Evolutionary conservation across 371 early-diverging fungal species (phyloP), one percentile per base, ranked within the genome.

Genomic region (Coemansia sp.): DNA sequence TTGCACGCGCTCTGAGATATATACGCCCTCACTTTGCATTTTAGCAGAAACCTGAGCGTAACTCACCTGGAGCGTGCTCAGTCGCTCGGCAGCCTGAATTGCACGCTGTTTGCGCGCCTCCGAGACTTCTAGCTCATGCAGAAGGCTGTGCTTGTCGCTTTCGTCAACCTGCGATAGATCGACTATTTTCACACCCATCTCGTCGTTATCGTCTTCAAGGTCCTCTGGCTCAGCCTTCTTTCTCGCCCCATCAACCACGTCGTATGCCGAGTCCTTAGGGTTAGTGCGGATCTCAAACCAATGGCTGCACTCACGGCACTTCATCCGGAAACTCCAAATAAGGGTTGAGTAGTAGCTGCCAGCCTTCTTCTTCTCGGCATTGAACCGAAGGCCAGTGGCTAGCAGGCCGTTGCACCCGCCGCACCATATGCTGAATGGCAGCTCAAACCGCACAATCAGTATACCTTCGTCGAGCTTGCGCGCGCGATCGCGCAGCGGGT

Each of bases 241-340:
- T 26, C 86, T 74, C 0, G 92, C 95, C 1, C 96, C 97, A 33
- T 80, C 79, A 0, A 85, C 81, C 1, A 94, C 87, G 5, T 83
- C 82, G 76, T 94, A 97, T 14, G 81, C 80, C 0, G 91, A 65
- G 66, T 93, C 92, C 83, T 95, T 93, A 12, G 96, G 96, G 72
- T 97, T 94, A 1, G 96, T 95, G 20, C 88, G 93, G 34, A 97
- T 93, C 70, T 93, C 95, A 36, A 96, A 88, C 91, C 90, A 91
- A 64, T 86, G 81, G 54, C 77, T 76, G 68, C 97, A 97, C 39
- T 92, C 77, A 65, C 92, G 93, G 69, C 96, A 95, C 70, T 91
- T 92, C 93, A 95, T 94, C 10, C 94, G 85, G 75, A 97, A 95
- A 58, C 87, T 86, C 67, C 82, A 86, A 20, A 95, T 94, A 1